A percentile compares a stretch with the other conserved stretches of the same genome.
These are phyloP conservation scores for Metschnikowia anglica DNA, from an alignment of 805 yeast species.

Conservation along the genomic window DNA sequence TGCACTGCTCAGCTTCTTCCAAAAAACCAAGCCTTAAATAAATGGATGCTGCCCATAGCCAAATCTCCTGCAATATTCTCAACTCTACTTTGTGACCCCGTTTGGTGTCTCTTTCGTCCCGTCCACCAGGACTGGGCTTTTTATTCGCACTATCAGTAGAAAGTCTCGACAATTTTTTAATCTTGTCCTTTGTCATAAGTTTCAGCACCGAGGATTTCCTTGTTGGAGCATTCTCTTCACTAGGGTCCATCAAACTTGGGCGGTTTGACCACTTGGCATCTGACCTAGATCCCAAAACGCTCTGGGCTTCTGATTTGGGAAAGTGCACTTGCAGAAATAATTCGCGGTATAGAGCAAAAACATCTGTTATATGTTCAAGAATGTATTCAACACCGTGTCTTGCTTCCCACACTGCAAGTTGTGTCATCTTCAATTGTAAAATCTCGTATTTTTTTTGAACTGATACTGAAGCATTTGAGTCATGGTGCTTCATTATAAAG, in stretches of 20 bases:
- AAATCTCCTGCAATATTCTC: conserved; percentile 53
- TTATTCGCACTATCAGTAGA: conserved; percentile 9
- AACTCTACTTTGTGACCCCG: conserved; percentile 5
- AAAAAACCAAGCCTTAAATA: conserved; percentile 55
- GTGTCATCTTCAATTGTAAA: conserved; percentile 71
- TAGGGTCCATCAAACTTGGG: conserved; percentile 42
- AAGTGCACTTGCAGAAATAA: conserved; percentile 40
- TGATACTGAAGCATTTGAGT: conserved; percentile 26
- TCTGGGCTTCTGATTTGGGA: conserved; percentile 14
- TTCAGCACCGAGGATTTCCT: conserved; percentile 6
- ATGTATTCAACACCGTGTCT: conserved; percentile 57
- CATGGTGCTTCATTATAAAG: conserved; percentile 29
- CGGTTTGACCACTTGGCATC: conserved; percentile 39
- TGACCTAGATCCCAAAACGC: not conserved
- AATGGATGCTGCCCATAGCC: conserved; percentile 73
- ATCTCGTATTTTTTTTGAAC: conserved; percentile 46
- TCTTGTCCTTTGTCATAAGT: conserved; percentile 22
- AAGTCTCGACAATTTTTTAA: conserved; percentile 20
- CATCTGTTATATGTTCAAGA: conserved; percentile 62
- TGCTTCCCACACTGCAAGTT: conserved; percentile 65
- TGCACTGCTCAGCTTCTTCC: conserved; percentile 67
- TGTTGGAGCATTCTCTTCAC: conserved; percentile 9
- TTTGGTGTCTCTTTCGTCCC: not conserved
- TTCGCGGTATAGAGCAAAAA: conserved; percentile 56
- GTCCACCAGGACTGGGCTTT: not conserved